phyloP scores from a whole-genome alignment of 1,284 basidiomycete species.

The Trichosporon sp. region DNA sequence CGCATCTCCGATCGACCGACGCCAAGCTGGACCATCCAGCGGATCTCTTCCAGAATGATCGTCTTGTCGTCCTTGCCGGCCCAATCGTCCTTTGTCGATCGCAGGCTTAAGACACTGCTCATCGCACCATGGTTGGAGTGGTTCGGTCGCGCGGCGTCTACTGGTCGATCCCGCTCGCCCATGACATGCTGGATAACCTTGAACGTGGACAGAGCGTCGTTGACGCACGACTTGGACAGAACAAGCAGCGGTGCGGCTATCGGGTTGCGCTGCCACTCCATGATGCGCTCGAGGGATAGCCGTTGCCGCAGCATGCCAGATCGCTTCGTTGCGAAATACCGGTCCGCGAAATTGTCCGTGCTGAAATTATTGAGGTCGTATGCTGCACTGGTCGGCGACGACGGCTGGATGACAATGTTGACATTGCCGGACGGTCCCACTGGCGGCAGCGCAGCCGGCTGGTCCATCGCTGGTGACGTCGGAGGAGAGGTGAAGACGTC shows the following conservation, averaged over 20 bases:
- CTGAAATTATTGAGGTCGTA: constrained; percentile 53
- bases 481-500: constrained; percentile 6
- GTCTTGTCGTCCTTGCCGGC: constrained; percentile 29
- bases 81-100: constrained; percentile 7
- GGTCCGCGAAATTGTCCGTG: constrained; percentile 71
- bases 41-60: constrained; percentile 68
- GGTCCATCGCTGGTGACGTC: constrained; percentile 7
- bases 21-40: constrained; percentile 75
- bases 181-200: constrained; percentile 83
- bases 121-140: background rate
- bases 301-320: constrained; percentile 66
- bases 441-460: background rate
- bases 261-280: constrained; percentile 79
- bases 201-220: constrained; percentile 75
- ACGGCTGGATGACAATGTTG: constrained; percentile 19
- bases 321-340: constrained; percentile 81
- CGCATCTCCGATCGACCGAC: constrained; percentile 70
- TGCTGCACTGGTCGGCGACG: constrained; percentile 11
- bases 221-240: constrained; percentile 57
- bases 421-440: constrained; percentile 7
- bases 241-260: constrained; percentile 67
- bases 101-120: constrained; percentile 10
- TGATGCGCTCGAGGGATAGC: constrained; percentile 73
- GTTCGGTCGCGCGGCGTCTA: constrained; percentile 27
- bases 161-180: constrained; percentile 70